Conservation (phyloP, 2,329 filamentous ascomycete species). For the Penicillium sp. region DNA sequence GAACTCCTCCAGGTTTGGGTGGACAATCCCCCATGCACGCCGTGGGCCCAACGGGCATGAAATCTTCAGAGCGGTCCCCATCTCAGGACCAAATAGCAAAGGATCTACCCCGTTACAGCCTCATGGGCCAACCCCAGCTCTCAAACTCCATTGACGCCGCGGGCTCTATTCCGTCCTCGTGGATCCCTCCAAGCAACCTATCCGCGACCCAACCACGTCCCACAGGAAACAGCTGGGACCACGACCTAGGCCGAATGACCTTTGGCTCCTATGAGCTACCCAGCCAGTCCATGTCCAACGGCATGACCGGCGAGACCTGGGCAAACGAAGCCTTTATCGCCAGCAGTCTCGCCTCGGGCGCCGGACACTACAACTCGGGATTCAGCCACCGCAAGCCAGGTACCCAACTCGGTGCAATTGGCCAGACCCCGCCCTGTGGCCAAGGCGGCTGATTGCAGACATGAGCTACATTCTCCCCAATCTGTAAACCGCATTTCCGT, state of each 20-base stretch:
- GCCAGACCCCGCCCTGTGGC: constrained; percentile 47
- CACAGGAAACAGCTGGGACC: constrained; percentile 25
- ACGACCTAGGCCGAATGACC: constrained; percentile 15
- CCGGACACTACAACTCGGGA: constrained; percentile 22
- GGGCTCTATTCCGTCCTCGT: constrained; percentile 24
- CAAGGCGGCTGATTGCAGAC: constrained; percentile 43
- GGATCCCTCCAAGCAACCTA: constrained; percentile 19
- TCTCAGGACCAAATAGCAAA: constrained; percentile 26
- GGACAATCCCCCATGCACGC: constrained; percentile 20
- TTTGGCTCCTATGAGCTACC: constrained; percentile 22
- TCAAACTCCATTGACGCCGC: constrained; percentile 20
- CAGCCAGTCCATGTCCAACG: constrained; percentile 27
- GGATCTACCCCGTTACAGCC: constrained; percentile 28
- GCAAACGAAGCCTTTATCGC: constrained; percentile 38
- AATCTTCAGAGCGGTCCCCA: constrained; percentile 16
- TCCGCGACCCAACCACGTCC: constrained; percentile 13
- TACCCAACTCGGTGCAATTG: constrained; percentile 39
- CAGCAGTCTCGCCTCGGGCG: constrained; percentile 27
- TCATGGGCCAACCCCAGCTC: constrained; percentile 25
- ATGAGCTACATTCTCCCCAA: not conserved
- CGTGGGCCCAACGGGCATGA: constrained; percentile 11
- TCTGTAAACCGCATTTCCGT: not conserved
- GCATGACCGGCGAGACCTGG: constrained; percentile 30
- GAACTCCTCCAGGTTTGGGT: constrained; percentile 37
- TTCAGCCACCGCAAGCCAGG: constrained; percentile 27